Conservation (phyloP, 228 moss, liverwort and hornwort species). For the Sphagnum fallax region DNA sequence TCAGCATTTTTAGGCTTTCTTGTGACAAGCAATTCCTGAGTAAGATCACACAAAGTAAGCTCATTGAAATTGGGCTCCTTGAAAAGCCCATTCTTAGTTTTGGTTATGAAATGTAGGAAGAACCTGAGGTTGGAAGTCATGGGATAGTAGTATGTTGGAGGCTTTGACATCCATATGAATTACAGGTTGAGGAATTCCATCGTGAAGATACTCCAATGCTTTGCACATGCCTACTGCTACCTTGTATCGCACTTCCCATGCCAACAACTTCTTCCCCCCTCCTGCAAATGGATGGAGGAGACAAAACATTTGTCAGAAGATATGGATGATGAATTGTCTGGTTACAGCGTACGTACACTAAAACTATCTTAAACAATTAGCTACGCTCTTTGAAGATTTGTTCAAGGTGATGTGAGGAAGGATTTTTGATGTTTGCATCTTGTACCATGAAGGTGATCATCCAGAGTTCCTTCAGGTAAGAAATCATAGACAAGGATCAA, state of each 20-base stretch:
- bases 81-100: neutral
- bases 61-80: neutral
- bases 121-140: conserved; percentile 45
- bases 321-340: neutral
- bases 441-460: conserved; percentile 61
- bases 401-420: too few relatives aligned
- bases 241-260: conserved; percentile 39
- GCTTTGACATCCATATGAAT: conserved; percentile 55
- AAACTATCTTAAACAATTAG: too few relatives aligned
- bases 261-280: conserved; percentile 16
- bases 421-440: too few relatives aligned
- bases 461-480: conserved; percentile 44
- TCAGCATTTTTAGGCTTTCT: too few relatives aligned
- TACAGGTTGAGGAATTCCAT: conserved; percentile 30
- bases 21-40: neutral
- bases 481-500: conserved; percentile 56
- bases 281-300: neutral
- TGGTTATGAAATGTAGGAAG: neutral
- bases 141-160: conserved; percentile 51
- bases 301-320: neutral
- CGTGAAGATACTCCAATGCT: conserved; percentile 45
- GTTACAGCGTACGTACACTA: neutral
- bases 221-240: conserved; percentile 38
- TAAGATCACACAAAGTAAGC: neutral
- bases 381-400: too few relatives aligned